These are phyloP conservation scores for Exsudoporus frostii DNA, from an alignment of 768 basidiomycete species.

Conservation along the genomic window DNA sequence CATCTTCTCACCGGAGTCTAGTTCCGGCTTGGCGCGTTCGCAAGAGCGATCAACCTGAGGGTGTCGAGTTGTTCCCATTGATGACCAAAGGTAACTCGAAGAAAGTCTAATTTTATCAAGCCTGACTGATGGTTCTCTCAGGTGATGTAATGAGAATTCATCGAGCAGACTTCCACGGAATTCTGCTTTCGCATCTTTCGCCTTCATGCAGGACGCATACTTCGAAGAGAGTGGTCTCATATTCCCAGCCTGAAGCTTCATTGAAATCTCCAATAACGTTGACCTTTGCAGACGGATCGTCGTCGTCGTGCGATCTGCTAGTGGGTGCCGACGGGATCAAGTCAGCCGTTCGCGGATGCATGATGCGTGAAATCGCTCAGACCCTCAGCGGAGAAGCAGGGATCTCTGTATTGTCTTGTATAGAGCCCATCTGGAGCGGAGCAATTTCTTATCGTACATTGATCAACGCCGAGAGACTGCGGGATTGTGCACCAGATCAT, in stretches of 20 bases:
- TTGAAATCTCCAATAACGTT: constrained; percentile 37
- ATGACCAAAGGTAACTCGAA: constrained; percentile 49
- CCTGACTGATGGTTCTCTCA: constrained; percentile 22
- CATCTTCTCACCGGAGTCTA: constrained; percentile 22
- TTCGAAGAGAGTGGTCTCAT: constrained; percentile 58
- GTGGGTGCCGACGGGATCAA: constrained; percentile 68
- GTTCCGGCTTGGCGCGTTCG: constrained; percentile 54
- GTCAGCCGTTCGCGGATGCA: constrained; percentile 41
- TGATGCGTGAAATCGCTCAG: constrained; percentile 34
- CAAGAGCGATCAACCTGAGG: constrained; percentile 57
- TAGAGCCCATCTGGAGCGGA: constrained; percentile 59
- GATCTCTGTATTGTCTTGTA: constrained; percentile 38
- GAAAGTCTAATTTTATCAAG: not conserved
- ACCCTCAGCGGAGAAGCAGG: constrained; percentile 40
- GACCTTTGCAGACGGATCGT: constrained; percentile 60
- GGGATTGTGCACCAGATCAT: constrained; percentile 43
- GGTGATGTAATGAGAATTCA: constrained; percentile 55
- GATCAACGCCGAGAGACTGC: constrained; percentile 50
- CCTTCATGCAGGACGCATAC: constrained; percentile 45
- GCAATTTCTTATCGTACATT: constrained; percentile 55
- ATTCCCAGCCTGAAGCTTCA: constrained; percentile 42
- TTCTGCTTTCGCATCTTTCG: constrained; percentile 47
- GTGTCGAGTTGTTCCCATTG: constrained; percentile 51
- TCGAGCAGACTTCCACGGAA: constrained; percentile 67
- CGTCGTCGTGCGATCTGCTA: constrained; percentile 59